phyloP scores from a whole-genome alignment of 140 eudicot species.

The Flaveria floridana region DNA sequence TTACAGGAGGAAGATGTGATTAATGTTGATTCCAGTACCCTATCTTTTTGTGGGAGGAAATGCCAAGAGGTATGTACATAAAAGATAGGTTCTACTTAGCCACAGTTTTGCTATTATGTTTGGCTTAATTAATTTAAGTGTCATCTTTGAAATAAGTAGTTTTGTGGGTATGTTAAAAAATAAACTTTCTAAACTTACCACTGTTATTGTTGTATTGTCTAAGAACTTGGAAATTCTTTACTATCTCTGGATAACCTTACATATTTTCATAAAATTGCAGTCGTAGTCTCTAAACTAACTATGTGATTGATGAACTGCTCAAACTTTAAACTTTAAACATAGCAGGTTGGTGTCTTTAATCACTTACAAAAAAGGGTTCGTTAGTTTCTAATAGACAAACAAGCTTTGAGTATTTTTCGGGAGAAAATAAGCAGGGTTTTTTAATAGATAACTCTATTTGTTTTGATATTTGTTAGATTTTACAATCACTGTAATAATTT shows the following conservation, averaged over 20 bases:
- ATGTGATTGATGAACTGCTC: neutral
- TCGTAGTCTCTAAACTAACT: neutral
- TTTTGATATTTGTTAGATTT: neutral
- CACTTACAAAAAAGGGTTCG: too few relatives aligned
- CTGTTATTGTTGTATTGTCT: neutral
- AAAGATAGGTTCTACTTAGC: neutral
- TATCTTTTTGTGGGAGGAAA: constrained; percentile 68
- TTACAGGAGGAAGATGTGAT: constrained; percentile 34
- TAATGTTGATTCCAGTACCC: constrained; percentile 29
- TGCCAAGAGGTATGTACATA: constrained; percentile 69
- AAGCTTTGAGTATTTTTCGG: neutral
- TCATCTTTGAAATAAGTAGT: neutral
- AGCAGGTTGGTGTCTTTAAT: neutral
- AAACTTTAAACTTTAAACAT: neutral
- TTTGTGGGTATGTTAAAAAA: constrained; percentile 3
- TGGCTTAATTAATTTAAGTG: neutral
- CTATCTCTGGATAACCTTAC: neutral
- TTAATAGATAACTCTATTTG: neutral
- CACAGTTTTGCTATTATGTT: neutral
- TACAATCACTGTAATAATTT: neutral
- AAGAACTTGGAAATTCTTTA: neutral
- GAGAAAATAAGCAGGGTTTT: neutral
- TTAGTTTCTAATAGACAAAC: neutral
- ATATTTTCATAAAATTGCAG: neutral
- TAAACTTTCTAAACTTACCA: neutral